Base-by-base conservation (phyloP, 2,329 filamentous ascomycete genomes). In the Aspergillus alliaceus region DNA sequence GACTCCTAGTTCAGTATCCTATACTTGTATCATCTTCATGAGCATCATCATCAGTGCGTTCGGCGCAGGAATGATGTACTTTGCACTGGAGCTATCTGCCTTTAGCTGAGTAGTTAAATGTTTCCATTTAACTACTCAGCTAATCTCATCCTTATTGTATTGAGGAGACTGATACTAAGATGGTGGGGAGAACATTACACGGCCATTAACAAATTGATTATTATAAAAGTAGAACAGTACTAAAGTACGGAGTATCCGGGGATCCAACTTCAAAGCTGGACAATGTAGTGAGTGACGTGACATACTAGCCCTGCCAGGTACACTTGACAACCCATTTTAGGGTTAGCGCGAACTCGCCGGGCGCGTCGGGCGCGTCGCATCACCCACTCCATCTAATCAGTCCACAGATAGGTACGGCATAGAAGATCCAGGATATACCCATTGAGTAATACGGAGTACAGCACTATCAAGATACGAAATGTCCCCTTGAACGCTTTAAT, bases 401-500 rank as follows among this genome's bases (percentile, higher is more conserved):
- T 18, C 44, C 44, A 44, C 40, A 44, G 22, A 44, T 44, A 44
- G 22, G 27, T 44, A 27, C 22, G 27, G 44, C 20, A n/a, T 20
- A 18, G 6, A 6, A 32, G 25, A 48, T 31, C 24, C n/a, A 47
- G 44, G 15, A 49, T 25, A 49, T 39, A 22, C 31, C 22, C 8
- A 39, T 14, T 22, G 31, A 18, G 29, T 34, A 51, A 40, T 51
- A 20, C 8, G 24, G 12, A 22, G 6, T 18, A 27, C 7, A 39
- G n/a, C 14, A 18, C 48, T 37, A 11, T 40, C 34, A 6, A 27
- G 15, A 34, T 49, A 55, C 18, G 34, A 42, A 48, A 31, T 39
- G 37, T 37, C 15, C 50, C 27, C 58, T 27, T 62, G 55, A 66
- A 49, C 52, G 32, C 54, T 63, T 72, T 64, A 58, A 72, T 73